Conservation (phyloP, 306 rosid genomes). For the Citrullus mucosospermus region DNA sequence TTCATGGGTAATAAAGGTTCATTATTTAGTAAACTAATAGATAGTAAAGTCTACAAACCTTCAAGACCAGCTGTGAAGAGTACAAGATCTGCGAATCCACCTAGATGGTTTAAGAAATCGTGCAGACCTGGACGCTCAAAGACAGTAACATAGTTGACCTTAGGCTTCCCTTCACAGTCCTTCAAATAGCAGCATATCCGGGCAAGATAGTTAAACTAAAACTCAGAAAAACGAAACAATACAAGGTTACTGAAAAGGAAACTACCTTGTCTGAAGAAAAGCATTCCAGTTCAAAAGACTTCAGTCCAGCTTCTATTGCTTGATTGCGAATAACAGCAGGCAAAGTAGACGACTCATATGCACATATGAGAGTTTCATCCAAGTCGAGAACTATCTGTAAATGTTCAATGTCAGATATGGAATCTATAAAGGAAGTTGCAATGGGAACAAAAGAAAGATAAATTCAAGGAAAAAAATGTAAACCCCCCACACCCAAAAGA, state of each 20-base stretch:
- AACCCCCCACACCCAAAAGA: not conserved
- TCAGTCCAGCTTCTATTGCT: constrained; percentile 81
- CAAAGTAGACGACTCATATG: constrained; percentile 74
- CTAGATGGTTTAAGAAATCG: constrained; percentile 59
- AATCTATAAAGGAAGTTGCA: not conserved
- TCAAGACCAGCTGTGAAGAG: constrained; percentile 98
- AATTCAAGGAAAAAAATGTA: not conserved
- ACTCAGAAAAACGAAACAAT: not conserved
- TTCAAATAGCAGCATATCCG: constrained; percentile 24
- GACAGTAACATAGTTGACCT: constrained; percentile 79
- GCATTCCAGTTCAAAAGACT: constrained; percentile 86
- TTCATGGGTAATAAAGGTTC: not conserved
- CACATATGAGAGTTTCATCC: constrained; percentile 92
- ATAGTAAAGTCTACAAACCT: constrained; percentile 22
- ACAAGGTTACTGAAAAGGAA: not conserved
- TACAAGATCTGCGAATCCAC: constrained; percentile 76
- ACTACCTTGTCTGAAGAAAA: constrained; percentile 62
- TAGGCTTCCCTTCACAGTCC: constrained; percentile 75
- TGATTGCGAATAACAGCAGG: constrained; percentile 54
- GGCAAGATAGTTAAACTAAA: not conserved
- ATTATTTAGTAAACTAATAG: not conserved
- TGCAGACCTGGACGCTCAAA: constrained; percentile 96
- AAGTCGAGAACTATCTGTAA: constrained; percentile 84
- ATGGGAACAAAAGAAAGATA: not conserved
- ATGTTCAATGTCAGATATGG: not conserved